Percentiles rank a stretch among this genome's conserved stretches.
These are phyloP conservation scores for Arabidopsis hybrid DNA, from an alignment of 441 rosid species.

Conservation along the genomic window DNA sequence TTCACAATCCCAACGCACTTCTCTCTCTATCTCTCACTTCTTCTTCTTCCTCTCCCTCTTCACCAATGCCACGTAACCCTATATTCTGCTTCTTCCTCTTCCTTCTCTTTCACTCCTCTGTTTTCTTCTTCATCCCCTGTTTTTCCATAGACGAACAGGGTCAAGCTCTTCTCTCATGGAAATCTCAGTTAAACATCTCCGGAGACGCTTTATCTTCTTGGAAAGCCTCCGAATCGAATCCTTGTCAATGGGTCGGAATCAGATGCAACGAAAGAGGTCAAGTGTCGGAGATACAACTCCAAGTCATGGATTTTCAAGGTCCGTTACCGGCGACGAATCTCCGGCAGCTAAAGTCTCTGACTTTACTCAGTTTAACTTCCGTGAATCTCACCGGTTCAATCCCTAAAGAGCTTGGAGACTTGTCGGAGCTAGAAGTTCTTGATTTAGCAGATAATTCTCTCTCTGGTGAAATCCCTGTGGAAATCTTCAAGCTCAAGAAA, in stretches of 20 bases:
- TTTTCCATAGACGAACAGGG: conserved; percentile 71
- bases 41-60: conserved; percentile 49
- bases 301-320: conserved; percentile 69
- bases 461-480: conserved; percentile 74
- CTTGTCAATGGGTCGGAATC: conserved; percentile 87
- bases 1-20: conserved; percentile 91
- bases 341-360: conserved; percentile 64
- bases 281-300: conserved; percentile 64
- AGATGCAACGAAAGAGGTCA: conserved; percentile 66
- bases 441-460: conserved; percentile 82
- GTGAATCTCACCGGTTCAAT: conserved; percentile 74
- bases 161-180: conserved; percentile 83
- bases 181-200: conserved; percentile 63
- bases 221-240: conserved; percentile 56
- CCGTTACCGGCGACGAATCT: conserved; percentile 61
- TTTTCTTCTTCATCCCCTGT: conserved; percentile 55
- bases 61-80: conserved; percentile 47
- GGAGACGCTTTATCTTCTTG: conserved; percentile 60
- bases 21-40: conserved; percentile 43
- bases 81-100: conserved; percentile 45
- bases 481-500: conserved; percentile 67
- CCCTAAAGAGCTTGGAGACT: conserved; percentile 76
- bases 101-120: conserved; percentile 46
- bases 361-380: conserved; percentile 67
- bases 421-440: conserved; percentile 54